Base-by-base conservation (phyloP, 371 early-diverging fungal genomes). In the Haplosporangium sp. region DNA sequence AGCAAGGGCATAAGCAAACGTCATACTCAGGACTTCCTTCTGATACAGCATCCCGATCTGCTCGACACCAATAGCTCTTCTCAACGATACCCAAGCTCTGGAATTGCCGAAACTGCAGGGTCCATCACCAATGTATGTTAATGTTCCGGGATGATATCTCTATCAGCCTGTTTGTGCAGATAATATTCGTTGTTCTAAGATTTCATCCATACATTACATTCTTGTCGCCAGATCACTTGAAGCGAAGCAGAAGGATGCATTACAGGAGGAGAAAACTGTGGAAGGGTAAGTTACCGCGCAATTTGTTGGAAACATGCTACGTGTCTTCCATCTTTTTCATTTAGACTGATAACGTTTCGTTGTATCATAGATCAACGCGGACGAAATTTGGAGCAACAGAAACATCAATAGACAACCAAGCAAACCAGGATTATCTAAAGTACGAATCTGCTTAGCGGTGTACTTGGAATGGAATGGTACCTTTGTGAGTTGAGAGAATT, bases 111-210 rank as follows among this genome's bases (percentile, higher is more conserved):
- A 59, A 48, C 43, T 79, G 11, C 72, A 68, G 40, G 79, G 73
- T 29, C 79, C 69, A 42, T 72, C 72, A 21, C 79, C 73, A 57
- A 11, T 79, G 79, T 79, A 79, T 23, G 55, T 38, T 5, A 3
- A 13, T 38, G 9, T 45, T 5, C 45, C 50, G 16, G 50, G 50
- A 50, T 21, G 18, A 16, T 9, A 1, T n/a, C 9, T 8, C 20
- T 9, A 0, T 18, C 20, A 50, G 18, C 20, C 50, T 18, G 20
- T 20, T 21, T 50, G n/a, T 21, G 20, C 8, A 50, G 50, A 5
- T 10, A 10, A 18, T 10, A 18, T 36, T 1, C 18, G 5, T 48
- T 14, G 13, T 46, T 36, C 21, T 6, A 21, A 23, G 29, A 29
- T 7, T 7, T 47, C 3, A 11, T 40, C 52, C 5, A 7, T 16